Conservation (phyloP, 768 basidiomycete species). For the Cystofilobasidium capitatum region DNA sequence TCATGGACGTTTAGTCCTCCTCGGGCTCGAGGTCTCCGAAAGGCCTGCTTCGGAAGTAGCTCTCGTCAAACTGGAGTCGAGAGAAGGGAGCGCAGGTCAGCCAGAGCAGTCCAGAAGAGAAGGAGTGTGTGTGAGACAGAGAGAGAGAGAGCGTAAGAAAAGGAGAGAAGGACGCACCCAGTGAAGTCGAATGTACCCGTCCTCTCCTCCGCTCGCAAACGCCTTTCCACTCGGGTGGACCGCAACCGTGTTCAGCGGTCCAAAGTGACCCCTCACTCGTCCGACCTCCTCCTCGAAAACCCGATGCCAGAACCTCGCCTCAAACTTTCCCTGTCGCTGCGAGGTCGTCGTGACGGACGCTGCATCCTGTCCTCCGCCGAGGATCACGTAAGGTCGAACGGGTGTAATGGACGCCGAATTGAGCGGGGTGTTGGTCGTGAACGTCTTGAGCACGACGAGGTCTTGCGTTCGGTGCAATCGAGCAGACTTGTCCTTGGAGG, state of each 20-base stretch:
- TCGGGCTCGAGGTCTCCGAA: constrained; percentile 79
- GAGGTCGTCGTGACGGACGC: constrained; percentile 96
- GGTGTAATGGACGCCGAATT: constrained; percentile 87
- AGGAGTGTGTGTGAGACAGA: neutral
- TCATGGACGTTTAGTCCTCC: constrained; percentile 41
- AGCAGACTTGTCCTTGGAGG: constrained; percentile 93
- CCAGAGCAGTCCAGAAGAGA: constrained; percentile 27
- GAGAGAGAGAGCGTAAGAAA: neutral
- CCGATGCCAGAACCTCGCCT: constrained; percentile 96
- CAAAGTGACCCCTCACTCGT: constrained; percentile 65
- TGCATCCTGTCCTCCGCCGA: constrained; percentile 96
- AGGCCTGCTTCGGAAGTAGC: constrained; percentile 81
- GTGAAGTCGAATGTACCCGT: constrained; percentile 56
- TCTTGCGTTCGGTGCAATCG: constrained; percentile 86
- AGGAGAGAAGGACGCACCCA: constrained; percentile 33
- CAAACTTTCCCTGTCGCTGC: constrained; percentile 88
- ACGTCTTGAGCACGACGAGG: constrained; percentile 85
- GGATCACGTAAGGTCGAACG: constrained; percentile 72
- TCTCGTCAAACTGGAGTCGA: constrained; percentile 76
- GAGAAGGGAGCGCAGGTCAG: constrained; percentile 20
- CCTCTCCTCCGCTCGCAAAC: constrained; percentile 93
- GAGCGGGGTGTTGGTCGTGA: constrained; percentile 80
- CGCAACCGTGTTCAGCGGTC: constrained; percentile 58
- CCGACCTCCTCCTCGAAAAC: constrained; percentile 95
- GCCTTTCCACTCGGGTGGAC: constrained; percentile 77